Evolutionary conservation across 768 basidiomycete species (phyloP), one percentile per base, ranked within the genome.

Genomic region (Lactifluus rugatus): DNA sequence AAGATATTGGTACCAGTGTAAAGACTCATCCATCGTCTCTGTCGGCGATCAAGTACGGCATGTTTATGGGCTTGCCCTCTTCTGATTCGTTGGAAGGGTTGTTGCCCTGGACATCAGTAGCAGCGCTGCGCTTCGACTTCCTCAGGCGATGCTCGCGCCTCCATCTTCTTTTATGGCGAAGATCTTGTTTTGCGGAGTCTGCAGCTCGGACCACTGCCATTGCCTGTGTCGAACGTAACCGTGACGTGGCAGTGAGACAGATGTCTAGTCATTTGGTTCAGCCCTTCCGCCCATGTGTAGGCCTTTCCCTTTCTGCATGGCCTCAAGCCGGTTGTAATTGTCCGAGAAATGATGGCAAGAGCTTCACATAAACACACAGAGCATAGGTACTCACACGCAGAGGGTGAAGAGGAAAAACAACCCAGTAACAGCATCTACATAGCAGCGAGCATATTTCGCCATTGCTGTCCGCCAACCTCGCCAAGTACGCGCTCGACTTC

Each of bases 401-500:
- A 34, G 32, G 34, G 13, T 13, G 11, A 34, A 34, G 34, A 34
- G 11, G 11, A 2, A 34, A 10, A 41, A 41, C 8, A 5, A 1
- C 7, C n/a, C 2, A 41, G 41, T 8, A 41, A 19, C 31, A n/a
- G n/a, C 10, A 32, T 9, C 48, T 56, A 56, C 31, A 44, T 41
- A 14, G 58, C 66, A 54, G 67, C 66, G 32, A 79, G 68, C 5
- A 72, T 72, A 67, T 75, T 85, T 72, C 80, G 82, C 88, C 88
- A 90, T 13, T 66, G 67, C 21, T 70, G 63, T 16, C 87, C 87
- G 6, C 91, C 93, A 19, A 89, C 79, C 56, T 91, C 90, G 45
- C 88, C 81, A 48, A 97, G 73, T 25, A 91, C 87, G 54, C 90
- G 77, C 70, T 93, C 90, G 0, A 94, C 86, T 64, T 96, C 93